These are phyloP conservation scores for Mucor indicus DNA, from an alignment of 371 early-diverging fungal species.

Conservation along the genomic window DNA sequence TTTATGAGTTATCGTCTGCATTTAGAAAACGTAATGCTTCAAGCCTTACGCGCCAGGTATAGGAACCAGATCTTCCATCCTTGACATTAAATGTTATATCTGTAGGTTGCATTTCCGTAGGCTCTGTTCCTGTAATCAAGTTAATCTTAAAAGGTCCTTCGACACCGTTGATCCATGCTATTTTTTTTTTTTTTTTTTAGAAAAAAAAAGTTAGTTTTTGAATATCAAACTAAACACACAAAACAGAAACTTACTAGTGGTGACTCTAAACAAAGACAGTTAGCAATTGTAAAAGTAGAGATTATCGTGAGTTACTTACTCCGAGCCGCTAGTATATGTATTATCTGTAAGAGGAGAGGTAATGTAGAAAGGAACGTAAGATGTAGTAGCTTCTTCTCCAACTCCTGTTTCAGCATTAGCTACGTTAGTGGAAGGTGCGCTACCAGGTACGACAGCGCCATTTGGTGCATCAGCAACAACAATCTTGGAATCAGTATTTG, in stretches of 20 bases:
- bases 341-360: neutral
- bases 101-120: neutral
- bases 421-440: too few species aligned
- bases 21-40: too few species aligned
- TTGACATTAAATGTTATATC: neutral
- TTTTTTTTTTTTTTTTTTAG: too few species aligned
- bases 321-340: neutral
- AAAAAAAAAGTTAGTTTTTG: neutral
- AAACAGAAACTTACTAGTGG: neutral
- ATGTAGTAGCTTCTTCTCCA: too few species aligned
- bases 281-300: neutral
- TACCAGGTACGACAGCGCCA: too few species aligned
- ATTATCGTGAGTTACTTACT: neutral
- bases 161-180: constrained; percentile 9
- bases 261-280: neutral
- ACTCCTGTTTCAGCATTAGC: too few species aligned
- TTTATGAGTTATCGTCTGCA: neutral
- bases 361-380: neutral
- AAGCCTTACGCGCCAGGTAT: constrained; percentile 6
- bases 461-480: too few species aligned
- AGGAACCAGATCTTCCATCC: neutral
- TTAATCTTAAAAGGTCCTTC: neutral
- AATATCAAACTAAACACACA: too few species aligned
- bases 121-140: constrained; percentile 1
- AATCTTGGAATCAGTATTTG: too few species aligned